Conservation (phyloP, 345 rosid species). For the Clarkia xantiana region DNA sequence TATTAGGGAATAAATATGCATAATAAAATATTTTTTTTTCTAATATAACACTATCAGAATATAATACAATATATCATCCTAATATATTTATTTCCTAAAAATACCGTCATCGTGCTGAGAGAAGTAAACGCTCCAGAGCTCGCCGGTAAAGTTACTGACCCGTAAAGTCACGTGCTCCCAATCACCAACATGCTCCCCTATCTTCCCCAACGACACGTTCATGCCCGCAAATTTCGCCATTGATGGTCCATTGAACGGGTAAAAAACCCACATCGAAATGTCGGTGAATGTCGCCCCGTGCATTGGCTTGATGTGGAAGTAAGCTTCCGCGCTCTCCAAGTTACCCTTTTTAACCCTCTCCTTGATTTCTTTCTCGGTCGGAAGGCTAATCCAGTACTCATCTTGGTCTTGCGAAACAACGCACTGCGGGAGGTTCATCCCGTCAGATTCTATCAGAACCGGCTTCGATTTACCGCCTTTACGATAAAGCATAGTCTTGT, state of each 20-base stretch:
- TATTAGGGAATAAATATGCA: too few relatives aligned
- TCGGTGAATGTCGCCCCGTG: conserved; percentile 69
- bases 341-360: conserved; percentile 63
- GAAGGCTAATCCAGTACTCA: conserved; percentile 58
- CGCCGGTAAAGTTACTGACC: conserved; percentile 62
- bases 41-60: too few relatives aligned
- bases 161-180: conserved; percentile 94
- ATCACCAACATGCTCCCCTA: conserved; percentile 76
- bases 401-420: conserved; percentile 40
- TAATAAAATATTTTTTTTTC: too few relatives aligned
- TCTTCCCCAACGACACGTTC: conserved; percentile 28
- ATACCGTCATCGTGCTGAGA: conserved; percentile 74
- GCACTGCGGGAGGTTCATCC: conserved; percentile 76
- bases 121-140: conserved; percentile 60
- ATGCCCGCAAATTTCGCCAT: conserved; percentile 43
- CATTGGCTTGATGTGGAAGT: conserved; percentile 63
- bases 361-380: conserved; percentile 22
- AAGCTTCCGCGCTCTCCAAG: conserved; percentile 52
- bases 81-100: too few relatives aligned
- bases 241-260: conserved; percentile 81
- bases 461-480: conserved; percentile 19
- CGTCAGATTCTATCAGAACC: conserved; percentile 30
- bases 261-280: conserved; percentile 73
- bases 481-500: conserved; percentile 44
- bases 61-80: too few relatives aligned